Evolutionary conservation across 768 basidiomycete genomes (phyloP), one percentile per base, ranked within the genome.

Genomic region (Fistulinella prunicolor): DNA sequence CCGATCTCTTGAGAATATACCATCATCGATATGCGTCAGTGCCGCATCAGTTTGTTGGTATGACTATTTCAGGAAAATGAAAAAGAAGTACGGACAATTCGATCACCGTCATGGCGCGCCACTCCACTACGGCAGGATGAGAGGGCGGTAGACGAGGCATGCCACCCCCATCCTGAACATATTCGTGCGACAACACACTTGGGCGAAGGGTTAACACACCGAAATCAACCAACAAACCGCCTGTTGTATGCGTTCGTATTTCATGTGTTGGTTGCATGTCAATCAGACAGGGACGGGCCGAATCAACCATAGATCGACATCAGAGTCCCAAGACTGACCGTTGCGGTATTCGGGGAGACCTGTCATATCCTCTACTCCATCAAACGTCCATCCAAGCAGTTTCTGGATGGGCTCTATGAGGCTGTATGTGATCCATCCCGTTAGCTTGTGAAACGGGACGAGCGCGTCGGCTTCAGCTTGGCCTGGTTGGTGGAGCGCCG

Each of bases 291-390:
- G n/a, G n/a, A n/a, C n/a, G n/a, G n/a, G n/a, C n/a, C n/a, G n/a
- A n/a, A n/a, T n/a, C n/a, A n/a, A n/a, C n/a, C n/a, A n/a, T n/a
- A n/a, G n/a, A n/a, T n/a, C n/a, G n/a, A n/a, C n/a, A n/a, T n/a
- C n/a, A n/a, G n/a, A n/a, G n/a, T n/a, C n/a, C n/a, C n/a, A n/a
- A n/a, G 14, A 36, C 42, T 21, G 32, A 57, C 92, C 95, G 55
- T 96, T 96, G 36, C 94, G 81, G 68, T 98, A 98, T 69, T 98
- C 94, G 0, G 95, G 94, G 26, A 97, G 68, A 3, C 95, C 95
- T 0, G 94, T 96, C 80, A 94, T 80, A 57, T 88, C 83, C 57
- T 89, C 86, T 17, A 83, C 64, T 0, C 89, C 90, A 0, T 86
- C 81, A n/a, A 97, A 77, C 49, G 75, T 70, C 93, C 94, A 98